phyloP scores from a whole-genome alignment of 208 protist genomes.

The Entamoeba histolytica region DNA sequence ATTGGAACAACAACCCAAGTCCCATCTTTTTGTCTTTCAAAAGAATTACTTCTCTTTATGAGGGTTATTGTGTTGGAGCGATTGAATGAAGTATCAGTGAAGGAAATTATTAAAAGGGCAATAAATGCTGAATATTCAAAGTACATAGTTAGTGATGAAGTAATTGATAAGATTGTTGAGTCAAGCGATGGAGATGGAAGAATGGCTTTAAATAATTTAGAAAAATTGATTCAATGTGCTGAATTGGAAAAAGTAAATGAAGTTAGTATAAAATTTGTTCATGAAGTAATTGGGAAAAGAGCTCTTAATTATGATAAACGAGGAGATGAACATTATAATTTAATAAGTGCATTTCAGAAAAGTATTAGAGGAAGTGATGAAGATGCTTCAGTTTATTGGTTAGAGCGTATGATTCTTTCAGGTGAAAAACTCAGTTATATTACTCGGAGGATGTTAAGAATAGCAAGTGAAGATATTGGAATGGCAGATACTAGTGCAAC shows the following conservation, averaged over 20 bases:
- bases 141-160: neutral
- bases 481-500: slow-evolving; percentile 5
- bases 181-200: neutral
- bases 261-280: neutral
- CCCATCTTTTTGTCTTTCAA: slow-evolving; percentile 11
- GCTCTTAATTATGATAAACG: slow-evolving; percentile 18
- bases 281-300: neutral
- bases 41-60: neutral
- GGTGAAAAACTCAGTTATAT: slow-evolving; percentile 33
- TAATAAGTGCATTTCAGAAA: slow-evolving; percentile 40
- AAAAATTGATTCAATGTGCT: neutral
- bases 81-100: neutral
- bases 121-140: neutral
- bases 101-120: neutral
- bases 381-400: slow-evolving; percentile 37
- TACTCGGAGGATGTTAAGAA: slow-evolving; percentile 29
- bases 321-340: slow-evolving; percentile 37
- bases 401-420: slow-evolving; percentile 20
- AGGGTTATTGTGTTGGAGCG: neutral
- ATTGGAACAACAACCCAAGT: slow-evolving; percentile 48
- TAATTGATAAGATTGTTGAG: neutral
- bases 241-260: neutral
- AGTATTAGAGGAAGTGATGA: slow-evolving; percentile 26
- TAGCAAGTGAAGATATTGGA: slow-evolving; percentile 38
- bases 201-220: neutral